A percentile compares a stretch with the other conserved stretches of the same genome.
phyloP scores from a whole-genome alignment of 2,329 filamentous ascomycete genomes.

The Aspergillus sp. region DNA sequence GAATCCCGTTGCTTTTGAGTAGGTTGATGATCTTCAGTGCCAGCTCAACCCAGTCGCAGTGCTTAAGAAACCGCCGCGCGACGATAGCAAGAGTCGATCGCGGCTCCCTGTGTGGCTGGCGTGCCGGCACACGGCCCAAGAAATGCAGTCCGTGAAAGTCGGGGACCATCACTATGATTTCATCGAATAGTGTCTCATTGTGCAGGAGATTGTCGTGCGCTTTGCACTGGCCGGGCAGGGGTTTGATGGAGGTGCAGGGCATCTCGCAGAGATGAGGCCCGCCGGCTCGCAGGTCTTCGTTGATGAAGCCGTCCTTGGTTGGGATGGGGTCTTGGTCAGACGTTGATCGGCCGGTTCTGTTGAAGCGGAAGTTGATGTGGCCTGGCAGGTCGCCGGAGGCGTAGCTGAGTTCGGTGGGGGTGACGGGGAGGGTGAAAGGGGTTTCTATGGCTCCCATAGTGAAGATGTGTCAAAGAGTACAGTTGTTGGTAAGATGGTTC shows the following conservation, averaged over 20 bases:
- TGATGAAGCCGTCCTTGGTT: neutral
- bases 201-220: too few species aligned
- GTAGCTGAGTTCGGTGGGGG: neutral
- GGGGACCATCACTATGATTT: too few species aligned
- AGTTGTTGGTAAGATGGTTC: too few species aligned
- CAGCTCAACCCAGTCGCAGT: neutral
- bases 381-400: neutral
- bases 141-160: too few species aligned
- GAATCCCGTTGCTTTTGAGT: neutral
- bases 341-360: neutral
- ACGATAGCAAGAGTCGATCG: too few species aligned
- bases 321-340: neutral
- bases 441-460: too few species aligned
- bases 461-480: too few species aligned
- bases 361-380: neutral
- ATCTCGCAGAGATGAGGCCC: neutral
- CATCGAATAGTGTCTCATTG: too few species aligned
- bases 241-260: neutral
- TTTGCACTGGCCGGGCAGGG: neutral
- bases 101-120: too few species aligned
- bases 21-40: neutral
- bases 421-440: neutral
- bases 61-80: too few species aligned
- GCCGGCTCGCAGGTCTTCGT: neutral
- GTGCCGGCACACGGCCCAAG: too few species aligned